Conservation (phyloP, 352 stramenopile species). For the Globisporangium cylindrosporum region DNA sequence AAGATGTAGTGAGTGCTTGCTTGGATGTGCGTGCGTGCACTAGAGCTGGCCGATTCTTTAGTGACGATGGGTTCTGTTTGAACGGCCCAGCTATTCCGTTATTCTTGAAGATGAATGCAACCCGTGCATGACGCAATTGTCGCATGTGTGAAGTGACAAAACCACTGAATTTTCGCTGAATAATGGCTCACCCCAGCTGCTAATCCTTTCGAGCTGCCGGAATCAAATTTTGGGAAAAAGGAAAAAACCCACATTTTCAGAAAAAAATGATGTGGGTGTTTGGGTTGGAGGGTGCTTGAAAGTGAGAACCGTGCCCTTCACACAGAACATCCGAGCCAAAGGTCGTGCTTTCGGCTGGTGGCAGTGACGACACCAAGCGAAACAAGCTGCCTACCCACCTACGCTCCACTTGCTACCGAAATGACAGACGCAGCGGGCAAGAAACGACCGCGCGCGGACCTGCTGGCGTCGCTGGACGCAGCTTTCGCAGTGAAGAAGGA, state of each 20-base stretch:
- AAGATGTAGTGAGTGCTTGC: background rate
- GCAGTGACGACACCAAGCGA: background rate
- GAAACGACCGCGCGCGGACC: slow-evolving; percentile 67
- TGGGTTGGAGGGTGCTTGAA: background rate
- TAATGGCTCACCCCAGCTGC: background rate
- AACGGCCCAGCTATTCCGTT: background rate
- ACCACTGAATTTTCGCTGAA: background rate
- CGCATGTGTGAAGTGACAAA: background rate
- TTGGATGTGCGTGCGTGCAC: background rate
- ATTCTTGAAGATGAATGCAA: background rate
- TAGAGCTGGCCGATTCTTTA: background rate
- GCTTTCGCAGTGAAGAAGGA: slow-evolving; percentile 48
- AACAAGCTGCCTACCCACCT: background rate
- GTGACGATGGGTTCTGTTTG: background rate
- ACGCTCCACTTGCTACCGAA: background rate
- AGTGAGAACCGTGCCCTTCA: background rate
- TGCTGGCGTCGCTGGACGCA: slow-evolving; percentile 75
- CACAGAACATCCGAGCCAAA: background rate
- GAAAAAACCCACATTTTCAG: too few relatives aligned
- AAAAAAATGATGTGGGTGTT: too few relatives aligned
- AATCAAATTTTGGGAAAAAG: too few relatives aligned
- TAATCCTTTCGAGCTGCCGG: too few relatives aligned
- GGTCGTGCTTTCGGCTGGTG: background rate
- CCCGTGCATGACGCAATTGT: background rate
- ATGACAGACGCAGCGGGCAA: slow-evolving; percentile 32